Base-by-base conservation (phyloP, 2,329 filamentous ascomycete species). In the Aspergillus japonicus region DNA sequence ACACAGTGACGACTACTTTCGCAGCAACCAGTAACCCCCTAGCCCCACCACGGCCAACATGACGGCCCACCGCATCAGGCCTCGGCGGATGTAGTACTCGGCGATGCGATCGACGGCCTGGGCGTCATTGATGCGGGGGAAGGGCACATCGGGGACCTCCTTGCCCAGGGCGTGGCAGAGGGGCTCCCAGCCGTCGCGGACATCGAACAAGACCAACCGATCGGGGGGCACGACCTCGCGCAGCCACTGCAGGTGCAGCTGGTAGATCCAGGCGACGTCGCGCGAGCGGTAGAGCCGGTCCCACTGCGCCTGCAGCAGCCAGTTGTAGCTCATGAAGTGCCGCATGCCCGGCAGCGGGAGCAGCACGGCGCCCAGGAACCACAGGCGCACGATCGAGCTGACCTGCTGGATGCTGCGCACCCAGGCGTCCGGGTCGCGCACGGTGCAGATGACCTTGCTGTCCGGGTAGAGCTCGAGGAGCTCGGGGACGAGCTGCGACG, bases 401-500 rank as follows among this genome's bases (percentile, higher is more conserved):
- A 68, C 56, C 5, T 66, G 63, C 8, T 59, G 51, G 58, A 71
- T 68, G 24, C 67, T 69, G n/a, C 56, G 64, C 31, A 62, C 67
- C 69, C 69, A 71, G 0, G 60, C 31, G 0, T 56, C 21, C 0
- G 66, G 61, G 10, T 71, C 69, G 29, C 69, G 69, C 1, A 62
- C 66, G 6, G 76, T 78, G 59, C 76, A 74, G 19, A 84, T 76
- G 4, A 83, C 80, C 57, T 78, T 78, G 12, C 80, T 81, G 29
- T 83, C 74, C 0, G 82, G 81, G 60, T 82, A 83, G 8, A 82
- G 62, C 57, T 79, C 74, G 59, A 83, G 65, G 39, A 83, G 68
- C 52, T 83, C 80, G 14, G 75, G 71, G 19, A 81, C 69, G 26
- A 82, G 76, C 53, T 75, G 70, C 16, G 71, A 72, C 4, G 72